Evolutionary conservation across 768 basidiomycete genomes (phyloP), one percentile per base, ranked within the genome.

Genomic region (Clitopilus hobsonii): DNA sequence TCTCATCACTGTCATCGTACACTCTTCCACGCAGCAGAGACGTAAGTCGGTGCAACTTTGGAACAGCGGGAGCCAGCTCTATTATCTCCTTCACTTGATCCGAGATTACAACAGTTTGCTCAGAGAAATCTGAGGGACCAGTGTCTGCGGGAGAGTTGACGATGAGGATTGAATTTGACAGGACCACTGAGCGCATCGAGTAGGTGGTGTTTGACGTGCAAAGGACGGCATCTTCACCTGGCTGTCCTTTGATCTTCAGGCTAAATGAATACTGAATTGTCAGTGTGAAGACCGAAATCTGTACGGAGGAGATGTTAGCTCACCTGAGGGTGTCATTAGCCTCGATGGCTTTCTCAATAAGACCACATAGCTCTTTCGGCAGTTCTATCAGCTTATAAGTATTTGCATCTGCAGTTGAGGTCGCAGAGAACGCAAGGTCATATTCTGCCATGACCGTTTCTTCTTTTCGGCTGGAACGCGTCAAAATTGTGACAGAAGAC

Each of bases 81-180:
- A 98, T 70, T 49, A 98, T 78, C 61, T 97, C 88, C 61, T 84
- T 86, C 27, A 94, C 72, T 60, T 88, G 86, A 60, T 94, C 91
- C 51, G 87, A 82, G 51, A 97, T 86, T 52, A 88, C 80, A 8
- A 91, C 74, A 1, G 72, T 69, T 45, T 80, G 74, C 18, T 71
- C 65, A 1, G 66, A 60, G n/a, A 63, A 65, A 6, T 67, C 62
- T 25, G 67, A 55, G 25, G 67, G 60, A 24, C 63, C 53, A 25
- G 61, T 65, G 61, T 72, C 70, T 32, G 71, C 65, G 1, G 76
- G 71, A 16, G 84, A 73, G 2, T 85, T 84, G 56, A 89, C 76
- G 41, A 98, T 80, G 11, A 94, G 74, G 28, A 95, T 71, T 0
- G 93, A 87, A 68, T 98, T 98, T 16, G 94, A 97, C 48, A 97